A percentile compares a stretch with the other conserved stretches of the same genome.
These are phyloP conservation scores for Cryptosporidium meleagridis DNA, from an alignment of 169 alveolate genomes.

Conservation along the genomic window DNA sequence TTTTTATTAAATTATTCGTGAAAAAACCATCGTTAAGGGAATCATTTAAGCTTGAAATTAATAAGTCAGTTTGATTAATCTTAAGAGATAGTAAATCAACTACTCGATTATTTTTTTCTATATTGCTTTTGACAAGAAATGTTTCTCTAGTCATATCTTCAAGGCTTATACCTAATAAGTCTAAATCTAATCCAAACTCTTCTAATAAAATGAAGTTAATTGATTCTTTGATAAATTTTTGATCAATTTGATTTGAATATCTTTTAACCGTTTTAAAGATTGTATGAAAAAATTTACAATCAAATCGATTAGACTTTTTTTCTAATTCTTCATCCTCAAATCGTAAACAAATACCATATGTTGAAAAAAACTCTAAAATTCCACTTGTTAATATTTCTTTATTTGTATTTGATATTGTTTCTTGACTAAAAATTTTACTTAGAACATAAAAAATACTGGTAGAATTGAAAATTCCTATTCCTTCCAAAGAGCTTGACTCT, in stretches of 20 bases:
- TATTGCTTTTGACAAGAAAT: too few species aligned
- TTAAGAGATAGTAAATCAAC: conserved; percentile 11
- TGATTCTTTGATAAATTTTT: background rate
- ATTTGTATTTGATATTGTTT: background rate
- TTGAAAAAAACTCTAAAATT: conserved; percentile 1
- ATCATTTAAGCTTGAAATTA: background rate
- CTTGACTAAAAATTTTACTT: background rate
- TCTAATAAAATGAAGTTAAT: conserved; percentile 33
- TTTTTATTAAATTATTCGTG: background rate
- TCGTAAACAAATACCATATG: background rate
- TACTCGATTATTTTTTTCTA: background rate
- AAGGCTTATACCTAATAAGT: conserved; percentile 1
- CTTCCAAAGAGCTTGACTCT: background rate
- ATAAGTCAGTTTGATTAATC: background rate
- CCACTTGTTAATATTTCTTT: conserved; percentile 14
- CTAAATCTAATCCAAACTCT: conserved; percentile 26
- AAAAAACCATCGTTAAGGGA: background rate
- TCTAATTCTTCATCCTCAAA: background rate
- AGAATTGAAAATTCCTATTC: background rate
- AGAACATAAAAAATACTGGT: conserved; percentile 5
- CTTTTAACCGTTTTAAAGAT: conserved; percentile 5
- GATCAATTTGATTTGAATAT: background rate
- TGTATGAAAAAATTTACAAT: background rate
- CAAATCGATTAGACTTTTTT: background rate
- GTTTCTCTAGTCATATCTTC: background rate